Evolutionary conservation across 1,139 yeast species (phyloP), one percentile per base, ranked within the genome.

Genomic region (Hyphopichia khmerensis): DNA sequence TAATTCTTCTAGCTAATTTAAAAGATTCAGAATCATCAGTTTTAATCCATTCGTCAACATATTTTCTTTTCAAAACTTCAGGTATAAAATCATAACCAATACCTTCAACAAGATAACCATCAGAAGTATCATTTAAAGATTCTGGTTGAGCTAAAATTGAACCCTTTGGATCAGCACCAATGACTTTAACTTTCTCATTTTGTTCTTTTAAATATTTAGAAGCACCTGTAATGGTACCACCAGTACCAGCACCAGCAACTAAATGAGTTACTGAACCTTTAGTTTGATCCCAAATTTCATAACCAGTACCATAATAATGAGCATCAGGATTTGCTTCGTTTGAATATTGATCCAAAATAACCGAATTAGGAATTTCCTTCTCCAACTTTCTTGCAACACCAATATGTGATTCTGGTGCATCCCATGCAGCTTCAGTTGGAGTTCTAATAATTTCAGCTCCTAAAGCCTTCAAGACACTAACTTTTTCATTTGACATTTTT

Each of bases 341-440:
- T 43, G 81, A 77, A 65, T 88, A 88, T 66, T 88, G 96, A 61
- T 88, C 96, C 57, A 88, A 77, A 52, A 88, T 87, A 41, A 87
- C 87, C 16, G 95, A 86, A 59, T 87, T 86, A 45, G 95, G 93
- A 53, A 88, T 87, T 64, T 88, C 96, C 65, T 81, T 81, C 62
- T 87, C 90, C 57, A 88, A 74, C 53, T 83, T 83, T 60, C 73
- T 80, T 43, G 96, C 96, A 36, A 88, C 96, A 50, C 96, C 96
- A 62, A 88, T 87, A 59, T 88, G 96, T 33, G 93, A 84, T 65
- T 88, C 96, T 39, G 96, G 96, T 39, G 95, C 79, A 59, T 88
- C 96, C 89, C 91, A 88, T 1, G 96, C 96, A 35, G 96, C 96
- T 57, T 86, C 95, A 37, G 95, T 88, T 41, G 96, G 96, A 16